Evolutionary conservation across 2,329 filamentous ascomycete genomes (phyloP).

Genomic region (Colletotrichum eleusines): DNA sequence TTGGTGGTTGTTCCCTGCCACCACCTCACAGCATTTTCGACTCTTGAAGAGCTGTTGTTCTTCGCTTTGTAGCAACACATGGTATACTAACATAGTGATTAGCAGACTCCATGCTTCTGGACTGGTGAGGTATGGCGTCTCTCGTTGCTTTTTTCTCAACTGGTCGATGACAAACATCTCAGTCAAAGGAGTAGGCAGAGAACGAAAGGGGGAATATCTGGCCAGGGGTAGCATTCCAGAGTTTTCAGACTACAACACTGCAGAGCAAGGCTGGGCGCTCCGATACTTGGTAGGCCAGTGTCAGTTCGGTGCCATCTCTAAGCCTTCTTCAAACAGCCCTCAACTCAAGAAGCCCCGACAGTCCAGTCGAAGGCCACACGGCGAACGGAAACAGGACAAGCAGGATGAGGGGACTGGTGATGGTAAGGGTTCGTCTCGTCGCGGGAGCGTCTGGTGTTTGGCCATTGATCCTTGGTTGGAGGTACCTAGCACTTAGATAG

Average conservation of each 20-base stretch:
- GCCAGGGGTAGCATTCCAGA: neutral
- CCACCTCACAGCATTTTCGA: neutral
- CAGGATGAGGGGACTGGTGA: neutral
- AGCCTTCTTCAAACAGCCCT: neutral
- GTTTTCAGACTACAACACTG: neutral
- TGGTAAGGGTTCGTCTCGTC: conserved; percentile 35
- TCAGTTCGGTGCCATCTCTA: neutral
- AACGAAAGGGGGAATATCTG: neutral
- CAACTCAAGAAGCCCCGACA: neutral
- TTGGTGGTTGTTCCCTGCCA: neutral
- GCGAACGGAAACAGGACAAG: neutral
- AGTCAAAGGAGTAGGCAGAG: neutral
- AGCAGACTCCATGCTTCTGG: neutral
- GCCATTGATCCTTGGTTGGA: conserved; percentile 23
- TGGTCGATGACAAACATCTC: neutral
- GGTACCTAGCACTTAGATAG: too few species aligned
- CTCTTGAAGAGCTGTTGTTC: neutral
- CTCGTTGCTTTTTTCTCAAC: too few species aligned
- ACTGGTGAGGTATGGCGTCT: neutral
- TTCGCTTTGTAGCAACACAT: neutral
- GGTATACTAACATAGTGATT: neutral
- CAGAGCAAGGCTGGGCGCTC: conserved; percentile 24
- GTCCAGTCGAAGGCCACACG: neutral
- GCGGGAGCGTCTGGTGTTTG: conserved; percentile 33
- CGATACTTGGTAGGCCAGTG: conserved; percentile 8